Evolutionary conservation across 1,284 basidiomycete species (phyloP), one percentile per base, ranked within the genome.

Genomic region (Xerocomus amazonicus): DNA sequence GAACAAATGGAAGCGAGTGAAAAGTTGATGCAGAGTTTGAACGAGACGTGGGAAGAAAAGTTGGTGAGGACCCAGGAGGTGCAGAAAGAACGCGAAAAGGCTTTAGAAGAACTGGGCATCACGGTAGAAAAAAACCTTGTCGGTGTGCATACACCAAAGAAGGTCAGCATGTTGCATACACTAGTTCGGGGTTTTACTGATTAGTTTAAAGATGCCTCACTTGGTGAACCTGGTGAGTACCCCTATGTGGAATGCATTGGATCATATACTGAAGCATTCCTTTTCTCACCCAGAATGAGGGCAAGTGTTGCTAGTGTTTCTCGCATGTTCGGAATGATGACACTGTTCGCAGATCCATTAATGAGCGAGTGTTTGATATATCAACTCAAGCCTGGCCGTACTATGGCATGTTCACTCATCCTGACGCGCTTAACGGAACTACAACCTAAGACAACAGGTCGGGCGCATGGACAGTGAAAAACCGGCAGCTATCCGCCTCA

Each of bases 11-110:
- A 97, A 73, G 81, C 92, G 44, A 90, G 90, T 67, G 96, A 99
- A 75, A 98, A 97, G 75, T 75, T 99, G 54, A 97, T 99, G 94
- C 81, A 93, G 71, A 83, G 86, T 59, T 73, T 98, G 67, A 97
- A 97, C 67, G 90, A 98, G 74, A 97, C 94, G 3, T 98, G 96
- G 95, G 96, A 99, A 71, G 80, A 97, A 73, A 99, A 99, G 76
- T 75, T 99, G 75, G 72, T 77, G 58, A 83, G 91, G 66, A 98
- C 96, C 13, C 90, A 96, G 66, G 88, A 91, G 66, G 92, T 98
- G 38, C 95, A 98, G 71, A 90, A 90, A 62, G 93, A 98, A 72
- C 81, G 96, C 54, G 96, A 99, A 74, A 87, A 94, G 75, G 97
- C 96, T 4, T 72, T 99, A 43, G 97, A 99, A 71, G 96, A 98